Evolutionary conservation across 1,139 yeast genomes (phyloP), one percentile per base, ranked within the genome.

Genomic region (Pichia sp.): DNA sequence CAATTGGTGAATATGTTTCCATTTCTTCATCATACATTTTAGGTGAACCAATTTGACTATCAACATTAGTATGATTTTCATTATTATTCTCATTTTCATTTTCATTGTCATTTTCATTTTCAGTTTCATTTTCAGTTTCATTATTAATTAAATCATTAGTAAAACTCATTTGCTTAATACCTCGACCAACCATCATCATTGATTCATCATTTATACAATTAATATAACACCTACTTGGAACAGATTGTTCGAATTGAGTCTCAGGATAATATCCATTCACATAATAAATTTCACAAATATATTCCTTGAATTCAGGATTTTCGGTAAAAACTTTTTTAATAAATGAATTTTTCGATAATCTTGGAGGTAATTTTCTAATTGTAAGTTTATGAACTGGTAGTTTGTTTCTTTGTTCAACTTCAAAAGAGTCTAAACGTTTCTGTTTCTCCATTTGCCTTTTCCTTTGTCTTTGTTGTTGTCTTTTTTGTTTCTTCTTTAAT

Each of bases 361-460:
- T 55, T 0, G 75, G 71, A 1, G 74, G 74, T 30, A 71, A 52
- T 24, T 61, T 54, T 32, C 74, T 58, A 6, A 70, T 50, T 2
- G 66, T 67, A 3, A 68, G 42, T 44, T 65, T 66, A 29, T 48
- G 40, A 3, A 39, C 40, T 20, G 44, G 44, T 8, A 33, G 4
- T 24, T 23, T 27, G 16, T 16, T 16, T 2, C 16, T 16, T 16
- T 16, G 16, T 16, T 16, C 16, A 16, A 16, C 16, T 16, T 31
- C 24, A 31, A 6, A 11, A 26, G 16, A n/a, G 8, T 37, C 27
- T 24, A 8, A 7, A 40, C 27, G 31, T 27, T 11, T 36, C 26
- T 29, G 29, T 28, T 35, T 38, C 29, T 36, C 23, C 12, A 8
- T 25, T 9, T 26, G n/a, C 24, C 32, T 41, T 12, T 30, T 26